Conservation (phyloP, 164 flowering plant species). For the Amborella trichopoda region DNA sequence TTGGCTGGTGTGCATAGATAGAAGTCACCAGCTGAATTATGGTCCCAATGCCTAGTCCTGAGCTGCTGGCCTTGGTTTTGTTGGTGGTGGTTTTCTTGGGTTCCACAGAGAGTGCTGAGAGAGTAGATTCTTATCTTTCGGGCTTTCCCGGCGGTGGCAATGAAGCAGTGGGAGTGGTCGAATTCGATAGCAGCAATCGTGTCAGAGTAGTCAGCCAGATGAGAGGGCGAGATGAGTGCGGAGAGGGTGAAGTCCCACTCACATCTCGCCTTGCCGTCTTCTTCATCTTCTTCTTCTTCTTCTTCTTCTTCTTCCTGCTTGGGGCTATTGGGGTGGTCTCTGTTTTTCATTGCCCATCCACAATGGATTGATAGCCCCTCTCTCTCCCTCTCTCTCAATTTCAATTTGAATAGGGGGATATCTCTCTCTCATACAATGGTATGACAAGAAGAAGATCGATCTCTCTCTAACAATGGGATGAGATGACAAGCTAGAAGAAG, state of each 20-base stretch:
- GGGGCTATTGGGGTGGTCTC: no score
- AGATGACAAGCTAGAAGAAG: no score
- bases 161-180: conserved; percentile 32
- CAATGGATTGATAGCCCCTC: no score
- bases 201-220: conserved; percentile 21
- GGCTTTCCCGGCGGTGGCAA: conserved; percentile 67
- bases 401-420: no score
- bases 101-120: conserved; percentile 8
- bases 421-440: no score
- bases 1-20: conserved; percentile 65
- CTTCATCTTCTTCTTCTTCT: conserved; percentile 6
- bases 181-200: conserved; percentile 49
- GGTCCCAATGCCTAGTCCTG: conserved; percentile 11
- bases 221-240: conserved; percentile 28
- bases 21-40: conserved; percentile 26
- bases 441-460: no score
- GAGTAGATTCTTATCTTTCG: conserved; percentile 51
- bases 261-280: conserved; percentile 21
- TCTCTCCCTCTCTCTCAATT: no score
- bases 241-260: conserved; percentile 60
- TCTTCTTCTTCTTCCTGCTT: conserved; percentile 11
- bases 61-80: background rate
- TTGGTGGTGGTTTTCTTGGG: no score
- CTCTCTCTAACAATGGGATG: no score
- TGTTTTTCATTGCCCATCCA: no score